Evolutionary conservation across 1,139 yeast genomes (phyloP).

Genomic region (Sugiyamaella xylanicola): DNA sequence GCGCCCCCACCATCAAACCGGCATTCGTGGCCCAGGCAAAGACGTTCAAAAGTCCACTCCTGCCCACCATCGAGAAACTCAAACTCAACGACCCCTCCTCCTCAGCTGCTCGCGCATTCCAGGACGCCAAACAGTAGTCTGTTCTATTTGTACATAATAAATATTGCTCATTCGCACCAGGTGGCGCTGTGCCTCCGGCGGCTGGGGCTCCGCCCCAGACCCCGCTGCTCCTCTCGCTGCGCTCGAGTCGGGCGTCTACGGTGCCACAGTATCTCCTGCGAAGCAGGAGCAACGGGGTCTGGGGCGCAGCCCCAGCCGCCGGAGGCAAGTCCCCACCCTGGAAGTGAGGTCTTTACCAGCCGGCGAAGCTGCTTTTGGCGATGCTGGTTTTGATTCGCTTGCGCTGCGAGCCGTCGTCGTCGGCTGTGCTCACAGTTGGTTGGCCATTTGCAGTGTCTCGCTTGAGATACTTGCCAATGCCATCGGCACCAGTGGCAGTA

Average conservation of each 20-base stretch:
- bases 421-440: neutral
- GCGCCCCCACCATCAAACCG: slow-evolving; percentile 41
- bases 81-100: slow-evolving; percentile 29
- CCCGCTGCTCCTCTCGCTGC: neutral
- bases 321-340: slow-evolving; percentile 15
- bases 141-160: neutral
- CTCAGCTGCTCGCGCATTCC: slow-evolving; percentile 14
- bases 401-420: slow-evolving; percentile 11
- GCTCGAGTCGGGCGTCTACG: neutral
- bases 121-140: slow-evolving; percentile 6
- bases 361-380: slow-evolving; percentile 33
- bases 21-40: slow-evolving; percentile 32
- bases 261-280: neutral
- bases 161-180: neutral
- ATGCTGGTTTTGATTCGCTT: slow-evolving; percentile 28
- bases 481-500: slow-evolving; percentile 14
- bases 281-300: neutral
- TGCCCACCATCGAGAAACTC: slow-evolving; percentile 34
- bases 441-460: neutral
- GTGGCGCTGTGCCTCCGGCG: neutral
- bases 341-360: slow-evolving; percentile 32
- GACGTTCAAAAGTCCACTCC: slow-evolving; percentile 35
- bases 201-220: slow-evolving; percentile 4
- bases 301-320: slow-evolving; percentile 11
- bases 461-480: slow-evolving; percentile 35